Percentiles rank a stretch among this genome's conserved stretches.
Conservation (phyloP, 768 basidiomycete genomes). For the Collybia mongolica region DNA sequence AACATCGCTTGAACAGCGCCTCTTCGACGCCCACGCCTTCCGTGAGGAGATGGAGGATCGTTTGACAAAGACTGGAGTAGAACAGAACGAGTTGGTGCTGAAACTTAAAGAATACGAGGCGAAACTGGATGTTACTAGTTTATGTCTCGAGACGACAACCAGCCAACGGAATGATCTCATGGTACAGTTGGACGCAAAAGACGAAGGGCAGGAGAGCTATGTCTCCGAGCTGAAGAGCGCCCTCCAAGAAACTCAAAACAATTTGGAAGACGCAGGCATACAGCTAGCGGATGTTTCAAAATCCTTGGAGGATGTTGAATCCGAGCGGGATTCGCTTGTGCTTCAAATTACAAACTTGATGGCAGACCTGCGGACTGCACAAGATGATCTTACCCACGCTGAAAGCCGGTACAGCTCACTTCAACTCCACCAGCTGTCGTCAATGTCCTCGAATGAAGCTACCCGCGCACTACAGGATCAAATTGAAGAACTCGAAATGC, state of each 20-base stretch:
- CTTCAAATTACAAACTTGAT: constrained; percentile 65
- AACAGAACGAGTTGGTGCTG: constrained; percentile 18
- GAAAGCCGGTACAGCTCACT: constrained; percentile 62
- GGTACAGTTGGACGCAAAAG: constrained; percentile 29
- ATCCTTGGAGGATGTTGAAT: constrained; percentile 55
- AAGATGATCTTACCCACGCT: constrained; percentile 52
- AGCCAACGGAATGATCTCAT: constrained; percentile 36
- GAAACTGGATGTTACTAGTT: constrained; percentile 28
- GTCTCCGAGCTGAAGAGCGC: constrained; percentile 29
- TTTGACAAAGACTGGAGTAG: constrained; percentile 15
- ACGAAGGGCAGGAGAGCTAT: constrained; percentile 27
- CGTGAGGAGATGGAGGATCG: constrained; percentile 11
- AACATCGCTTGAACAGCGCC: constrained; percentile 9
- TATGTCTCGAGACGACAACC: constrained; percentile 36
- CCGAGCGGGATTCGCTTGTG: constrained; percentile 64
- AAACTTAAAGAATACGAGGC: constrained; percentile 28
- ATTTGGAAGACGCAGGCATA: constrained; percentile 39
- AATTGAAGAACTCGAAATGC: constrained; percentile 65
- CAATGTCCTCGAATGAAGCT: constrained; percentile 57
- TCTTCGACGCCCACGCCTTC: constrained; percentile 1
- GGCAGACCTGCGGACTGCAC: constrained; percentile 51
- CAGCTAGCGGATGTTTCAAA: constrained; percentile 44
- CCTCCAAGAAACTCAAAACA: constrained; percentile 33
- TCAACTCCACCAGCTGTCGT: constrained; percentile 65
- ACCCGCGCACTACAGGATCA: constrained; percentile 57